phyloP scores from a whole-genome alignment of 2,329 filamentous ascomycete species.

The Magnaporthiopsis rhizophila region DNA sequence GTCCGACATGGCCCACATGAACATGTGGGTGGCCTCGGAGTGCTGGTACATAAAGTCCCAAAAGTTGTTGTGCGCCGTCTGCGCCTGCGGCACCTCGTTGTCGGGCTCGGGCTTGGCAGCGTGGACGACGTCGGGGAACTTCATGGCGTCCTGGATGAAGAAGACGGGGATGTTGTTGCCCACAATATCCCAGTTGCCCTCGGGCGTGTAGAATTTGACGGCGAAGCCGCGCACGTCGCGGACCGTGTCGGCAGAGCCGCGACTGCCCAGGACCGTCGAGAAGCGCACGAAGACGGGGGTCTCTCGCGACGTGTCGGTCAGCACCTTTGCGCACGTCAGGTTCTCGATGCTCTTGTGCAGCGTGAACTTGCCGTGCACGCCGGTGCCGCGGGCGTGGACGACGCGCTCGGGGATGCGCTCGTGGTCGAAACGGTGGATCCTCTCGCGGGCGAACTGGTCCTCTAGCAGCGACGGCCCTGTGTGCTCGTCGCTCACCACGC shows the following conservation, averaged over 20 bases:
- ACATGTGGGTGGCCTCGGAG: slow-evolving; percentile 69
- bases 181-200: slow-evolving; percentile 70
- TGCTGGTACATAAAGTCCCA: slow-evolving; percentile 68
- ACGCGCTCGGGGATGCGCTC: slow-evolving; percentile 30
- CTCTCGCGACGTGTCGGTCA: slow-evolving; percentile 52
- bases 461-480: slow-evolving; percentile 64
- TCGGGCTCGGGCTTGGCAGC: slow-evolving; percentile 62
- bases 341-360: slow-evolving; percentile 55
- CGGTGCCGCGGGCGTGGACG: slow-evolving; percentile 24
- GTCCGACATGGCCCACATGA: slow-evolving; percentile 72
- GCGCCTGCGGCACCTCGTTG: slow-evolving; percentile 63
- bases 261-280: slow-evolving; percentile 68
- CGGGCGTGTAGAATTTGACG: slow-evolving; percentile 67
- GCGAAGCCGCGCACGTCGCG: slow-evolving; percentile 79
- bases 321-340: slow-evolving; percentile 53
- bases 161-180: slow-evolving; percentile 71
- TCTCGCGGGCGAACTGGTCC: slow-evolving; percentile 65
- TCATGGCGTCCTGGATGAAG: slow-evolving; percentile 69
- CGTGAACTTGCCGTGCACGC: slow-evolving; percentile 46
- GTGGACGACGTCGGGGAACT: slow-evolving; percentile 61
- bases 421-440: slow-evolving; percentile 70
- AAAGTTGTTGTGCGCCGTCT: slow-evolving; percentile 66
- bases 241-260: slow-evolving; percentile 72
- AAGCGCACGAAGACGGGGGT: slow-evolving; percentile 67
- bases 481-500: slow-evolving; percentile 50